Conservation (phyloP, 1,284 basidiomycete genomes). For the Spongispora temasekensis region DNA sequence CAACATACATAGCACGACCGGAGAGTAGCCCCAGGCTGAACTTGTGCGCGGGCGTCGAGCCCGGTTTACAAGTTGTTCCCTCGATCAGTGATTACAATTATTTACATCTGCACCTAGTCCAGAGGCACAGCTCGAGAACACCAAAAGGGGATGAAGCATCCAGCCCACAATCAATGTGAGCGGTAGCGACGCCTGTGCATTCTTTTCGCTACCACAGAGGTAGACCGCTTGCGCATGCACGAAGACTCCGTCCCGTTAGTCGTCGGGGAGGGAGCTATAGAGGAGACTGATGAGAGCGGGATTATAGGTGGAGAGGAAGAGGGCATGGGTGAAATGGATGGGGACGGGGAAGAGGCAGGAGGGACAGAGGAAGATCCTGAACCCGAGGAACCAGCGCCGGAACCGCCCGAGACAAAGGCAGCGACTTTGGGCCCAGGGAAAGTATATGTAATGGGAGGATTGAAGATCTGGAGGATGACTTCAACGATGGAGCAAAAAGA, state of each 20-base stretch:
- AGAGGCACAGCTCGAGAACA: slow-evolving; percentile 7
- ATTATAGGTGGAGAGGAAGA: background rate
- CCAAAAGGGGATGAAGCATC: background rate
- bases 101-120: slow-evolving; percentile 2
- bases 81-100: background rate
- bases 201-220: slow-evolving; percentile 7
- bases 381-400: slow-evolving; percentile 12
- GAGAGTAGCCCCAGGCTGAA: slow-evolving; percentile 13
- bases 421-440: slow-evolving; percentile 43
- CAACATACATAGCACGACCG: background rate
- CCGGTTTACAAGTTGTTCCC: background rate
- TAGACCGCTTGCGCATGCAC: slow-evolving; percentile 19
- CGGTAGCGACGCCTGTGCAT: slow-evolving; percentile 24
- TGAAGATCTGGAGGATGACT: slow-evolving; percentile 38
- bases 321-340: background rate
- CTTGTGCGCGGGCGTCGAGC: slow-evolving; percentile 10
- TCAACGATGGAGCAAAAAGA: background rate
- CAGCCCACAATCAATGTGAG: slow-evolving; percentile 13
- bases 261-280: slow-evolving; percentile 4
- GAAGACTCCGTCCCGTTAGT: slow-evolving; percentile 12
- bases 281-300: background rate
- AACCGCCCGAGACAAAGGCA: slow-evolving; percentile 14
- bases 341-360: slow-evolving; percentile 1
- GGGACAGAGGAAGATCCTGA: slow-evolving; percentile 11
- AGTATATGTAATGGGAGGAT: slow-evolving; percentile 30